Percentiles rank a stretch among this genome's conserved stretches.
Evolutionary conservation across 2,329 filamentous ascomycete species (phyloP).

Genomic region (Fusarium burgessii): DNA sequence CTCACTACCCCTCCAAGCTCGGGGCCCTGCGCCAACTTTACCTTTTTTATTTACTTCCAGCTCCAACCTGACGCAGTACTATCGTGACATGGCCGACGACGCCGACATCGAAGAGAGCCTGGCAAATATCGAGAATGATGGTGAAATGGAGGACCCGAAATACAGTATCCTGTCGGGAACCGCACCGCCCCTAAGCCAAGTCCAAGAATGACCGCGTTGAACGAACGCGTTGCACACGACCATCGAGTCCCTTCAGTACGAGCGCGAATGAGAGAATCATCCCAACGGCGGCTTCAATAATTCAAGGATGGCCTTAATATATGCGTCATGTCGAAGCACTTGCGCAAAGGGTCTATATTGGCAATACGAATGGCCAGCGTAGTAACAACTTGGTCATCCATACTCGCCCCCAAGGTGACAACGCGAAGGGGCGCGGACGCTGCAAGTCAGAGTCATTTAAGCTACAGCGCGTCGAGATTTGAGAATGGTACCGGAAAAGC

Average conservation of each 20-base stretch:
- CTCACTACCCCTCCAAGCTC: neutral
- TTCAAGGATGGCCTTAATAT: neutral
- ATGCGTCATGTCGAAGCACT: neutral
- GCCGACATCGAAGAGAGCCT: too few relatives aligned
- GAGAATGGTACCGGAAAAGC: too few relatives aligned
- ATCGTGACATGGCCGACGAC: too few relatives aligned
- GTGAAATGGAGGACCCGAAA: neutral
- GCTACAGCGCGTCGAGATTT: too few relatives aligned
- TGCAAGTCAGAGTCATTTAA: neutral
- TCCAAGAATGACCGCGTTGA: neutral
- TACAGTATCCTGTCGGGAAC: neutral
- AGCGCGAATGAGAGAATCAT: neutral
- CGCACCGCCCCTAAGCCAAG: neutral
- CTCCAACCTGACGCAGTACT: too few relatives aligned
- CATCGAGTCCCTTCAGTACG: neutral
- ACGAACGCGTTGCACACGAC: neutral
- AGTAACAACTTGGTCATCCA: neutral
- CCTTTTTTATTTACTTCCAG: too few relatives aligned
- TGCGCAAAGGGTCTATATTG: too few relatives aligned
- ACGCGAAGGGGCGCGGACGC: neutral
- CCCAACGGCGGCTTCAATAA: rapidly evolving
- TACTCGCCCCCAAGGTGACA: neutral
- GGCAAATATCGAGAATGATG: too few relatives aligned
- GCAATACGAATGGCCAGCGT: too few relatives aligned
- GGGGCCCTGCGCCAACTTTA: neutral